Conservation (phyloP, 305 asterid genomes). For the Fraxinus xanthoxyloides region DNA sequence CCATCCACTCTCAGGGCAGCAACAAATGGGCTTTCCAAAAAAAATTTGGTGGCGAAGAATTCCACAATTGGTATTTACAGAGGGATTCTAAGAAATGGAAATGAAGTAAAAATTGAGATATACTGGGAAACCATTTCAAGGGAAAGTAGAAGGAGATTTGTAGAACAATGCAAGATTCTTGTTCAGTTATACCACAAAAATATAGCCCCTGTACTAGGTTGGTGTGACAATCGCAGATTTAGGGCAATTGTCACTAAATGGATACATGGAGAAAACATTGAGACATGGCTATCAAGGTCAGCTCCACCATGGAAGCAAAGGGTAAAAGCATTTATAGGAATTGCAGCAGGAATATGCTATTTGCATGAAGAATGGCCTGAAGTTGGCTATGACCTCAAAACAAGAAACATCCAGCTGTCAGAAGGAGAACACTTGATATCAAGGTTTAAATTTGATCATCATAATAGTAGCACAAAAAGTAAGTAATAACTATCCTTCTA, state of each 20-base stretch:
- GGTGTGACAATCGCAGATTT: slow-evolving; percentile 34
- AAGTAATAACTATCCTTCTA: slow-evolving; percentile 1
- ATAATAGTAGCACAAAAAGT: slow-evolving; percentile 35
- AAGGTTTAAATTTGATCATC: slow-evolving; percentile 35
- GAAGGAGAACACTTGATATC: slow-evolving; percentile 46
- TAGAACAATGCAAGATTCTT: slow-evolving; percentile 23
- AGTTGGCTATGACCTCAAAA: slow-evolving; percentile 34
- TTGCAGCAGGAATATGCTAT: slow-evolving; percentile 37
- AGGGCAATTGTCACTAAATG: slow-evolving; percentile 33
- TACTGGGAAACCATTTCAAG: slow-evolving; percentile 15
- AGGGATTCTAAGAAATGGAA: slow-evolving; percentile 39
- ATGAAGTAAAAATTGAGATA: slow-evolving; percentile 36
- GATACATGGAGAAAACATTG: slow-evolving; percentile 23
- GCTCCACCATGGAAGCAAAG: slow-evolving; percentile 52
- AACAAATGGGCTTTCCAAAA: slow-evolving; percentile 37
- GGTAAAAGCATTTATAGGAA: slow-evolving; percentile 31
- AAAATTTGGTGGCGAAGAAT: slow-evolving; percentile 31
- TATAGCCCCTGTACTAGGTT: slow-evolving; percentile 34
- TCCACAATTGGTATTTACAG: slow-evolving; percentile 17
- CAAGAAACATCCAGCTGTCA: slow-evolving; percentile 32
- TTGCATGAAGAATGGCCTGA: slow-evolving; percentile 46
- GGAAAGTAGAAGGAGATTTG: slow-evolving; percentile 30
- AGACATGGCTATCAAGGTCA: slow-evolving; percentile 33
- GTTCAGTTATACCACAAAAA: slow-evolving; percentile 35
- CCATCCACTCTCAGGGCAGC: slow-evolving; percentile 34